Evolutionary conservation across 306 rosid species (phyloP).

Genomic region (Biancaea sappan): DNA sequence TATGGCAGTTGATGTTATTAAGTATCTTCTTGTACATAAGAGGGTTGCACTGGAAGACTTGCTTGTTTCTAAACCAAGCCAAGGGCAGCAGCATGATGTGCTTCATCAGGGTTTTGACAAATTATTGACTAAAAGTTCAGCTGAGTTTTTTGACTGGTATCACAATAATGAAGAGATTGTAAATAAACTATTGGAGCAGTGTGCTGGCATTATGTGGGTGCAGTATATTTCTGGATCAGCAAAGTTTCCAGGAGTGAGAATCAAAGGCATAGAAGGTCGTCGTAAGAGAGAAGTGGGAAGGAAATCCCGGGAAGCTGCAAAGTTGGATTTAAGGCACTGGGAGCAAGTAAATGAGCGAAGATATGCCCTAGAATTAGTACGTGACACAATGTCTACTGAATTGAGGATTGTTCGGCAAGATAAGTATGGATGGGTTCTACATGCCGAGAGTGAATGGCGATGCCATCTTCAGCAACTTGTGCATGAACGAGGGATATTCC

Average conservation of each 20-base stretch:
- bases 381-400: slow-evolving; percentile 95
- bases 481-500: slow-evolving; percentile 94
- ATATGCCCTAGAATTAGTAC: slow-evolving; percentile 92
- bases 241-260: slow-evolving; percentile 96
- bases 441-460: slow-evolving; percentile 99
- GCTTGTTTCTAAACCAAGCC: slow-evolving; percentile 87
- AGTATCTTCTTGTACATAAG: slow-evolving; percentile 94
- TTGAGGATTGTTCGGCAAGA: slow-evolving; percentile 98
- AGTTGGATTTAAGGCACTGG: slow-evolving; percentile 86
- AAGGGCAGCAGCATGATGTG: slow-evolving; percentile 80
- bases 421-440: slow-evolving; percentile 99
- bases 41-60: slow-evolving; percentile 87
- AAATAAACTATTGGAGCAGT: slow-evolving; percentile 85
- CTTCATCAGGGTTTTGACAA: slow-evolving; percentile 96
- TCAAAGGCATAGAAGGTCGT: slow-evolving; percentile 95
- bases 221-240: slow-evolving; percentile 91
- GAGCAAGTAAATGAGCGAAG: slow-evolving; percentile 94
- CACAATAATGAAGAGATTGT: slow-evolving; percentile 65
- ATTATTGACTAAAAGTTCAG: slow-evolving; percentile 73
- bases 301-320: slow-evolving; percentile 80
- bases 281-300: slow-evolving; percentile 92
- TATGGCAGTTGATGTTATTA: slow-evolving; percentile 84
- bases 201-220: slow-evolving; percentile 95
- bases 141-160: slow-evolving; percentile 89
- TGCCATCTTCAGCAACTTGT: slow-evolving; percentile 94